Percentiles rank a stretch among this genome's conserved stretches.
These are phyloP conservation scores for Trichothecium sympodiale DNA, from an alignment of 2,329 filamentous ascomycete genomes.

Conservation along the genomic window DNA sequence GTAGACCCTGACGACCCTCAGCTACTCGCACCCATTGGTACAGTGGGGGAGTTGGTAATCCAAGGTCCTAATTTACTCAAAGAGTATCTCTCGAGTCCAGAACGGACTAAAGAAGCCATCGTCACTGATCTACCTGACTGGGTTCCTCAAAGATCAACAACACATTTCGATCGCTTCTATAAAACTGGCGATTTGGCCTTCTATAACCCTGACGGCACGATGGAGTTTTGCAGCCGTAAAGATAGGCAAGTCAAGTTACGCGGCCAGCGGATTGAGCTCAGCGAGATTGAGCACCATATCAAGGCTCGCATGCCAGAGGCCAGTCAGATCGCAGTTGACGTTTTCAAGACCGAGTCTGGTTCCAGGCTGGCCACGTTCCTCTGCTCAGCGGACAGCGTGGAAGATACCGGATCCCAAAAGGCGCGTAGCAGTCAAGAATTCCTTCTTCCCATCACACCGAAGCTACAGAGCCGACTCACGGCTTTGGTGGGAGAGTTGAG, in stretches of 20 bases:
- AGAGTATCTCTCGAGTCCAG: slow-evolving; percentile 12
- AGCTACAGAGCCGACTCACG: background rate
- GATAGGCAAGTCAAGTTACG: slow-evolving; percentile 5
- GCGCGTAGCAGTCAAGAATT: background rate
- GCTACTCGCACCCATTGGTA: slow-evolving; percentile 8
- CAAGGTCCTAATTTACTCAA: slow-evolving; percentile 40
- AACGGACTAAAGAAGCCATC: background rate
- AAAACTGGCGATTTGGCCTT: slow-evolving; percentile 1
- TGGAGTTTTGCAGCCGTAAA: slow-evolving; percentile 1
- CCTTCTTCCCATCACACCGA: background rate
- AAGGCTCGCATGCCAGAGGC: background rate
- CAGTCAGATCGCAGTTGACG: background rate
- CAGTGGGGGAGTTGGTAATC: slow-evolving; percentile 29
- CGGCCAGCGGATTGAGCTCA: slow-evolving; percentile 3
- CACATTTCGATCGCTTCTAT: slow-evolving; percentile 14
- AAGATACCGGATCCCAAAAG: background rate
- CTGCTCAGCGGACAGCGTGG: slow-evolving; percentile 2
- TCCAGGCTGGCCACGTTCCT: background rate
- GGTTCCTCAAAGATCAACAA: slow-evolving; percentile 4
- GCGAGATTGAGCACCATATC: slow-evolving; percentile 2
- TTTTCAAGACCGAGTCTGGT: background rate
- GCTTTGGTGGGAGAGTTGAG: slow-evolving; percentile 2
- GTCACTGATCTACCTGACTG: slow-evolving; percentile 1
- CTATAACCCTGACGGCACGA: background rate
- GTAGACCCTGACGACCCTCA: slow-evolving; percentile 4